phyloP scores from a whole-genome alignment of 305 asterid species.

The Solanum hybrid region DNA sequence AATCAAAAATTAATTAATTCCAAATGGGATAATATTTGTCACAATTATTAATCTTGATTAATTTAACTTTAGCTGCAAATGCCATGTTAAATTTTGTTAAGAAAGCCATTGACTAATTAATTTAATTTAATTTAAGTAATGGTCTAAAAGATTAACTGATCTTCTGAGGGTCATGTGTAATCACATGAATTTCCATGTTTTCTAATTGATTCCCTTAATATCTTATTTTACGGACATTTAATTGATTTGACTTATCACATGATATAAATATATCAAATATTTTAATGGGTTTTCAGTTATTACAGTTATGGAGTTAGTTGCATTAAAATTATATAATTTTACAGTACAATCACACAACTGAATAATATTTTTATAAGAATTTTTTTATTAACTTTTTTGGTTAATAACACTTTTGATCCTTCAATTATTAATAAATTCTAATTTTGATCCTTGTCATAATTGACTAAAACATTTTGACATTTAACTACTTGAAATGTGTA shows the following conservation, averaged over 20 bases:
- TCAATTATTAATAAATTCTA: neutral
- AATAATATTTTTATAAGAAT: neutral
- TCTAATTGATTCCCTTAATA: neutral
- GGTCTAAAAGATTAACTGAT: slow-evolving; percentile 10
- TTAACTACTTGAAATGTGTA: neutral
- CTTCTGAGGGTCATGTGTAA: slow-evolving; percentile 28
- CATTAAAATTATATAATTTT: slow-evolving; percentile 3
- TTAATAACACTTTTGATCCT: neutral
- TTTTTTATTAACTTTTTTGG: neutral
- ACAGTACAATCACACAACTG: neutral
- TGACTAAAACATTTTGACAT: neutral
- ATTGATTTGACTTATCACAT: slow-evolving; percentile 5
- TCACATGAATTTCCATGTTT: slow-evolving; percentile 28
- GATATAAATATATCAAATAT: slow-evolving; percentile 3
- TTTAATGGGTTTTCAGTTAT: slow-evolving; percentile 31
- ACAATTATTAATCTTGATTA: neutral
- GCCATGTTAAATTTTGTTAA: neutral
- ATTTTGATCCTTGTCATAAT: neutral
- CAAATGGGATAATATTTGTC: neutral
- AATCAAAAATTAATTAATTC: neutral
- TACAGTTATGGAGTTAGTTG: slow-evolving; percentile 43
- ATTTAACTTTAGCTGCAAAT: slow-evolving; percentile 11
- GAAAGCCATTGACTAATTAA: slow-evolving; percentile 13
- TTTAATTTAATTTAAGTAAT: slow-evolving; percentile 3
- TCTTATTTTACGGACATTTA: slow-evolving; percentile 1